Percentiles rank a stretch among this genome's conserved stretches.
These are phyloP conservation scores for Suillus lakei DNA, from an alignment of 768 basidiomycete genomes.

Conservation along the genomic window DNA sequence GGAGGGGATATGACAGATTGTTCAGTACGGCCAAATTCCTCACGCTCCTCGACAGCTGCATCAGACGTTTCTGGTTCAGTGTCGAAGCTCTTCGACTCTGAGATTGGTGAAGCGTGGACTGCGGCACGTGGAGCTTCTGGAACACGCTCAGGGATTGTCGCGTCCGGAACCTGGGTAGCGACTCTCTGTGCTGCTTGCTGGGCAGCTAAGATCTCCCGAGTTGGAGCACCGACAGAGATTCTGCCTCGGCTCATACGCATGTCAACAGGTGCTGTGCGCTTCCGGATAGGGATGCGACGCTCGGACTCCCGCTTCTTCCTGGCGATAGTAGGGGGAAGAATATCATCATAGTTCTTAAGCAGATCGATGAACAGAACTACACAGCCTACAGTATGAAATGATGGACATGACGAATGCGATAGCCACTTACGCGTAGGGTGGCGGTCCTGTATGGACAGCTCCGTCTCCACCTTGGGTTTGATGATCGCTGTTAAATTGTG, in stretches of 20 bases:
- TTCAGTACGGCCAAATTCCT: conserved; percentile 37
- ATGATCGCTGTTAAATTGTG: conserved; percentile 61
- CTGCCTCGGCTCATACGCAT: conserved; percentile 84
- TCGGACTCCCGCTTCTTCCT: conserved; percentile 89
- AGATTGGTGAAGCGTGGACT: conserved; percentile 25
- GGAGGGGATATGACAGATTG: conserved; percentile 8
- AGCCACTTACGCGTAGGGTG: conserved; percentile 70
- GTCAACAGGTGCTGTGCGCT: conserved; percentile 87
- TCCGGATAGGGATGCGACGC: conserved; percentile 80
- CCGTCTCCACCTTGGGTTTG: conserved; percentile 80
- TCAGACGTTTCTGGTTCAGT: conserved; percentile 22
- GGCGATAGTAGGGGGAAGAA: conserved; percentile 82
- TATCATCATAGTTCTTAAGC: conserved; percentile 69
- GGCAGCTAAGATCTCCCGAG: conserved; percentile 71
- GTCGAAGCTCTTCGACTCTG: conserved; percentile 20
- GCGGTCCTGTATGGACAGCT: conserved; percentile 89
- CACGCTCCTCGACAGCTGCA: conserved; percentile 7
- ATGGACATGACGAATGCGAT: neutral
- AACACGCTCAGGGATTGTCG: conserved; percentile 16
- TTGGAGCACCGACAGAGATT: conserved; percentile 73
- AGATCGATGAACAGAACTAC: conserved; percentile 87
- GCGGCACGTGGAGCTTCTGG: conserved; percentile 19
- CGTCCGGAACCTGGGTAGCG: conserved; percentile 36
- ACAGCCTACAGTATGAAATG: neutral
- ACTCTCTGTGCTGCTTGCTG: conserved; percentile 67